Evolutionary conservation across 306 rosid species (phyloP).

Genomic region (Lathyrus aphaca): DNA sequence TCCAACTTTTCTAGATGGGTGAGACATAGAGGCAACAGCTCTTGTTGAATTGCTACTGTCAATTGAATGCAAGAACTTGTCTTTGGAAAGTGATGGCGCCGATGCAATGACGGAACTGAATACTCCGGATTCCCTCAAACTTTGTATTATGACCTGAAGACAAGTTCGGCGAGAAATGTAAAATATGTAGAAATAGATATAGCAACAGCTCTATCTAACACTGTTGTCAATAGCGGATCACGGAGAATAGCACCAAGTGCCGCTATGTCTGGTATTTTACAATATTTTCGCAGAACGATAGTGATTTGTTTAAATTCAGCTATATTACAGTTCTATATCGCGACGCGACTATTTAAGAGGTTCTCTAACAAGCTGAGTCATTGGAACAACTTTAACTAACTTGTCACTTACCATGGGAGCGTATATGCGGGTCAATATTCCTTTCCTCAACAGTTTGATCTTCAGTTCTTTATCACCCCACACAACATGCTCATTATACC

Average conservation of each 20-base stretch:
- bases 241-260: too few relatives aligned
- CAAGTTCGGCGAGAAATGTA: constrained; percentile 23
- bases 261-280: not conserved
- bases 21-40: constrained; percentile 66
- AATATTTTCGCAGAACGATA: not conserved
- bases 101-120: constrained; percentile 86
- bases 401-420: constrained; percentile 77
- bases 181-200: not conserved
- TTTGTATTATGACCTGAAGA: constrained; percentile 79
- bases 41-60: constrained; percentile 74
- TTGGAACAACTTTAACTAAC: not conserved
- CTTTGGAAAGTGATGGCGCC: constrained; percentile 75
- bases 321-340: not conserved
- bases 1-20: constrained; percentile 62
- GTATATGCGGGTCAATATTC: constrained; percentile 84
- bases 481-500: constrained; percentile 90
- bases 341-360: not conserved
- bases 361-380: not conserved
- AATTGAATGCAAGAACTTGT: constrained; percentile 71
- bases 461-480: constrained; percentile 92
- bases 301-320: not conserved
- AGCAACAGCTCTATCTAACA: too few relatives aligned
- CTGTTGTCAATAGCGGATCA: too few relatives aligned
- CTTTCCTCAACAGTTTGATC: constrained; percentile 83
- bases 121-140: constrained; percentile 84